Base-by-base conservation (phyloP, 2,329 filamentous ascomycete genomes). In the Epichloe festucae region DNA sequence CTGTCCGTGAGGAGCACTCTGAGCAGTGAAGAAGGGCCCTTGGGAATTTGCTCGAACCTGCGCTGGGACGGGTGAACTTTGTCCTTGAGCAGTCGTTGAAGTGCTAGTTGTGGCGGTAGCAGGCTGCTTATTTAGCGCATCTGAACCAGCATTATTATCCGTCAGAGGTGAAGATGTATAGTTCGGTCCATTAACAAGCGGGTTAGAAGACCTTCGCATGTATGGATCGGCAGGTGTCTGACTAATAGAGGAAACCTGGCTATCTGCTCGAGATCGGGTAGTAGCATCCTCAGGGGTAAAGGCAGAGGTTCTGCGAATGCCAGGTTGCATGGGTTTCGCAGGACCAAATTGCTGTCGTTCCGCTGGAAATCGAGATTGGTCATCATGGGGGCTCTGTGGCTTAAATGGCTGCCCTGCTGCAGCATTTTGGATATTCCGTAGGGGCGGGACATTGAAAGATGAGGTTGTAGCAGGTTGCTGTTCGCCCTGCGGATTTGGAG, bases 231-330 rank as follows among this genome's bases (percentile, higher is more conserved):
- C 36, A 6, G 54, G 54, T 1, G 57, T 55, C 0, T 56, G 55
- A 5, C 52, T 49, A 17, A 57, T 12, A 19, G 55, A 46, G 1
- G 57, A 58, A 2, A 56, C 55, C 21, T 52, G 48, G 21, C 58
- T 57, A 38, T 57, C 52, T 0, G 52, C 51, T 31, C 58, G 52
- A 15, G 53, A 39, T 8, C 52, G 52, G 14, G 52, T 39, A 8
- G 57, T 53, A 15, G 53, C 56, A 17, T 56, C 49, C 8, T 55
- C 51, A 35, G 50, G 48, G 10, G 42, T 48, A 17, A 52, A 48
- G 3, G 51, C 54, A 12, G 52, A 51, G 11, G 42, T 51, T 6
- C 52, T 51, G 19, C 51, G 51, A 15, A 50, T 21, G 11, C 36
- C 47, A 47, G 47, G 10, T 44, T 35, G 17, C 51, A 52, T 7